Conservation (phyloP, 495 filamentous ascomycete species). For the Aspergillus nidulans region DNA sequence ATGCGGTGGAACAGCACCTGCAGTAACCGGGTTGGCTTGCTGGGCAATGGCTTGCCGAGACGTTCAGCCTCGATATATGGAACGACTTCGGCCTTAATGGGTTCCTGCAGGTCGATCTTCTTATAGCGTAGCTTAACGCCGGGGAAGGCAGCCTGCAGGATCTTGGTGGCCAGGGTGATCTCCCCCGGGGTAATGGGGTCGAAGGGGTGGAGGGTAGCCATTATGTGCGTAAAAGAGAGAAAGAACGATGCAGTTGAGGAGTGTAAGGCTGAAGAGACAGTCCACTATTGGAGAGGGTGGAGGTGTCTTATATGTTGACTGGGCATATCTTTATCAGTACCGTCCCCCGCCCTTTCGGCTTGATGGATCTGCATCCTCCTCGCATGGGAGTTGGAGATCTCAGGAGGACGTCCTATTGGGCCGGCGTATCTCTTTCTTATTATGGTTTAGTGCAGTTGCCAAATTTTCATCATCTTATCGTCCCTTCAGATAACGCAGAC, state of each 20-base stretch:
- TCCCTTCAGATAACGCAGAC: too few species aligned
- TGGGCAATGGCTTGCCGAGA: constrained; percentile 29
- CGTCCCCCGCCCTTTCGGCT: too few species aligned
- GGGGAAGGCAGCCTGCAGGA: constrained; percentile 34
- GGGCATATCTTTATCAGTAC: too few species aligned
- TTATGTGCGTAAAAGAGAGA: constrained; percentile 1
- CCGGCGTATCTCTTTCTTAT: too few species aligned
- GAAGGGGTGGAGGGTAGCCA: constrained; percentile 31
- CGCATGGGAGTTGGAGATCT: too few species aligned
- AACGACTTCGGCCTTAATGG: constrained; percentile 35
- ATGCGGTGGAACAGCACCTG: constrained; percentile 38
- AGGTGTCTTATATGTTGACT: too few species aligned
- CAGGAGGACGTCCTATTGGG: too few species aligned
- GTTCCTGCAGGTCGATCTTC: constrained; percentile 37
- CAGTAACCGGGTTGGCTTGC: constrained; percentile 31
- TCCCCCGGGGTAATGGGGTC: constrained; percentile 38
- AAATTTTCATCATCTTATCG: too few species aligned
- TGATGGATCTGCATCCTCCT: too few species aligned
- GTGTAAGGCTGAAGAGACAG: background rate
- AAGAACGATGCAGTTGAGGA: background rate
- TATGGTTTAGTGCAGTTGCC: too few species aligned
- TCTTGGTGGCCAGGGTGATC: constrained; percentile 35
- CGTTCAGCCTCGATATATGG: constrained; percentile 38
- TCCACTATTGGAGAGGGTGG: too few species aligned
- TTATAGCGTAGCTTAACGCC: constrained; percentile 34